These are phyloP conservation scores for Suhomyces anneliseae DNA, from an alignment of 1,139 yeast species.

Conservation along the genomic window DNA sequence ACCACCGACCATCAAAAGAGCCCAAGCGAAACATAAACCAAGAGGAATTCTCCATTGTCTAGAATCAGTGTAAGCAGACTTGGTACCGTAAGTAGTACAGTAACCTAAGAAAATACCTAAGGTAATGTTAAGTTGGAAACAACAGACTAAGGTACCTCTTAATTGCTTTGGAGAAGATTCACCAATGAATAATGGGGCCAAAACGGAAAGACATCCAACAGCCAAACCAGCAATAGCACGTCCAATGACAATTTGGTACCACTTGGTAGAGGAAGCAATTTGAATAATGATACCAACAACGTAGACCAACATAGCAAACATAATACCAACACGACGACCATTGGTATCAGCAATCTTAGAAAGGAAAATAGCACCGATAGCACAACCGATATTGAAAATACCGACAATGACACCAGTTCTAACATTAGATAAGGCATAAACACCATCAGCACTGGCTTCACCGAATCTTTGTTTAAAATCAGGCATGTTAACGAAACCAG, in stretches of 20 bases:
- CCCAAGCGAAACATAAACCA: conserved; percentile 27
- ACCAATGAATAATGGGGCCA: conserved; percentile 25
- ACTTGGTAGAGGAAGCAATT: conserved; percentile 25
- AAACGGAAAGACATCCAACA: conserved; percentile 25
- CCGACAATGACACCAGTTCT: conserved; percentile 44
- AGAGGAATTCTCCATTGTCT: conserved; percentile 21
- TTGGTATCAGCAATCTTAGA: conserved; percentile 22
- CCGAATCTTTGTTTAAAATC: conserved; percentile 22
- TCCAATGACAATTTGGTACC: conserved; percentile 54
- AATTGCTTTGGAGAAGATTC: conserved; percentile 26
- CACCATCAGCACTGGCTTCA: conserved; percentile 17
- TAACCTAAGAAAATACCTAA: conserved; percentile 50
- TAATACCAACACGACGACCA: conserved; percentile 26
- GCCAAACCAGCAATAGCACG: conserved; percentile 35
- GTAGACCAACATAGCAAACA: conserved; percentile 23
- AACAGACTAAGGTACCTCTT: conserved; percentile 27
- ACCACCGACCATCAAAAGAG: conserved; percentile 23
- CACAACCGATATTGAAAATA: conserved; percentile 28
- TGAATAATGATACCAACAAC: conserved; percentile 25
- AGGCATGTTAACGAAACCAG: conserved; percentile 25
- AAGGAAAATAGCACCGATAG: conserved; percentile 23
- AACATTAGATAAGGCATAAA: conserved; percentile 37
- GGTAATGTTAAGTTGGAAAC: conserved; percentile 27
- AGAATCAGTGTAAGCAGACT: conserved; percentile 14
- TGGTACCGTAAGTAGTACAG: conserved; percentile 23